Conservation (phyloP, 2,329 filamentous ascomycete genomes). For the Huntiella moniliformis region DNA sequence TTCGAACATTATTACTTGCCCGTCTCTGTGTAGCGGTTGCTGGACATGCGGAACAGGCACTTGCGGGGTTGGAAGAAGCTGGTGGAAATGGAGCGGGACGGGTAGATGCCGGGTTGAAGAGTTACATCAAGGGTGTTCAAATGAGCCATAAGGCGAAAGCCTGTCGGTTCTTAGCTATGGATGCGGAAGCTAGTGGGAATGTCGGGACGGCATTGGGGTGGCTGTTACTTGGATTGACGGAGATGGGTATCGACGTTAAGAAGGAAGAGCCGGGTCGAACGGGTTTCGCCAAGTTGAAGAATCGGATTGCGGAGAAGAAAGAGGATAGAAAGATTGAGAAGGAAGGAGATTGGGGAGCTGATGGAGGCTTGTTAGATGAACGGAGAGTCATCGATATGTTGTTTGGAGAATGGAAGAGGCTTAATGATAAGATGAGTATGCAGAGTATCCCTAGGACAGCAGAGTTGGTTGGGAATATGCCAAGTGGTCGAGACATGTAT, state of each 20-base stretch:
- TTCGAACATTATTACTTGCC: conserved; percentile 73
- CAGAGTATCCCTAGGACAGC: conserved; percentile 56
- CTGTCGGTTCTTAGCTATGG: conserved; percentile 77
- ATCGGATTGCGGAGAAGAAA: conserved; percentile 54
- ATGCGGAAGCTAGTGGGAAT: conserved; percentile 66
- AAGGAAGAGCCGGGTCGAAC: conserved; percentile 29
- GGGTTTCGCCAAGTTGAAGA: conserved; percentile 47
- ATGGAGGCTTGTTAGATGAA: conserved; percentile 74
- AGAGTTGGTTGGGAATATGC: conserved; percentile 58
- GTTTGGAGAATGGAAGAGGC: conserved; percentile 72
- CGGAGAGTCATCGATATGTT: conserved; percentile 70
- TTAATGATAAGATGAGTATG: conserved; percentile 81
- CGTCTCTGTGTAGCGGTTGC: conserved; percentile 72
- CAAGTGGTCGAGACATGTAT: conserved; percentile 76
- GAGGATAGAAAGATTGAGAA: conserved; percentile 68
- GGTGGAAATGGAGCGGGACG: conserved; percentile 19
- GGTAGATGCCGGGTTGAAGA: conserved; percentile 45
- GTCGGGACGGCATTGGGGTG: conserved; percentile 75
- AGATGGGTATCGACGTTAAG: conserved; percentile 44
- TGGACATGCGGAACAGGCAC: conserved; percentile 65
- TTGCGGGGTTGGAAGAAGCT: conserved; percentile 28
- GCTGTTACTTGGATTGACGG: conserved; percentile 57
- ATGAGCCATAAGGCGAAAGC: conserved; percentile 65
- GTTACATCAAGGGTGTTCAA: conserved; percentile 58
- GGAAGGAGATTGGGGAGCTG: conserved; percentile 54